These are phyloP conservation scores for Candida rishiriensis DNA, from an alignment of 805 yeast genomes.

Conservation along the genomic window DNA sequence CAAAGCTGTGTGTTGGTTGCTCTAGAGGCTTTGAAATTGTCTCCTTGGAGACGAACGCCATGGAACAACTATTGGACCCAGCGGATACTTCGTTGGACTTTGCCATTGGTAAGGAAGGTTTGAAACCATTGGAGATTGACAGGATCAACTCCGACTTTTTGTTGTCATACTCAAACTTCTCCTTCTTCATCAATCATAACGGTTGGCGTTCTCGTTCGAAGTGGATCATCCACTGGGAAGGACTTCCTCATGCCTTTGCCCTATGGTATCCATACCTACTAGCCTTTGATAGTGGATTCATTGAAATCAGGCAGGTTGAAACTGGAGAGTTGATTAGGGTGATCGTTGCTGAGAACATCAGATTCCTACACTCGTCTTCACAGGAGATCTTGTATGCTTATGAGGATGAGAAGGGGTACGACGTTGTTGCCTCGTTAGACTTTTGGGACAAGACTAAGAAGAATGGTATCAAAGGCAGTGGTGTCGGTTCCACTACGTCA, in stretches of 20 bases:
- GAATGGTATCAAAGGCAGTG: slow-evolving; percentile 19
- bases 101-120: slow-evolving; percentile 75
- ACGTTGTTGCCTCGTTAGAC: slow-evolving; percentile 87
- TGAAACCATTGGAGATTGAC: slow-evolving; percentile 89
- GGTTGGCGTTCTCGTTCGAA: slow-evolving; percentile 96
- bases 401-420: slow-evolving; percentile 86
- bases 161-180: slow-evolving; percentile 86
- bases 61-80: slow-evolving; percentile 91
- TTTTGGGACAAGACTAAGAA: slow-evolving; percentile 60
- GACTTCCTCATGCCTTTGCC: slow-evolving; percentile 87
- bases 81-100: slow-evolving; percentile 97
- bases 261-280: slow-evolving; percentile 90
- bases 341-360: slow-evolving; percentile 87
- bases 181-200: slow-evolving; percentile 88
- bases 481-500: not conserved
- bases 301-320: slow-evolving; percentile 90
- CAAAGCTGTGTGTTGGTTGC: slow-evolving; percentile 91
- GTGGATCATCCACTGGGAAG: slow-evolving; percentile 97
- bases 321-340: slow-evolving; percentile 81
- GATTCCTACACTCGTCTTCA: slow-evolving; percentile 83
- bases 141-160: slow-evolving; percentile 85
- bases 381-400: slow-evolving; percentile 92
- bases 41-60: slow-evolving; percentile 74
- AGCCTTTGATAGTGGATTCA: slow-evolving; percentile 85
- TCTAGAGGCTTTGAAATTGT: slow-evolving; percentile 95